These are phyloP conservation scores for Trypanosoma melophagium DNA, from an alignment of 208 protist species.

Conservation along the genomic window DNA sequence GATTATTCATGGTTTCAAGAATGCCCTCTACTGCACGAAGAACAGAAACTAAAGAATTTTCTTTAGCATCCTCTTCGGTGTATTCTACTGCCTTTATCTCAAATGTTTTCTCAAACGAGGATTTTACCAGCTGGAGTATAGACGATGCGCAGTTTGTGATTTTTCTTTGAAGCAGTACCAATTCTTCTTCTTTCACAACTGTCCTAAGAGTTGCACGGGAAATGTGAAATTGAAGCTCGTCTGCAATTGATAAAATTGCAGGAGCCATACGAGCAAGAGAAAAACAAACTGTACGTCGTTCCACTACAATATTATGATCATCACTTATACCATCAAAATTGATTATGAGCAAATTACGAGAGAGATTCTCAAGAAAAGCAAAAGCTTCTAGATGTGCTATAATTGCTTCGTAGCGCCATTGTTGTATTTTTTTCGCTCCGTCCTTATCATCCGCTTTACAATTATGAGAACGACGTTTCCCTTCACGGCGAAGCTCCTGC, in stretches of 20 bases:
- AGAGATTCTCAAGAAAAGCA: conserved; percentile 5
- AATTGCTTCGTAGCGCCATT: conserved; percentile 18
- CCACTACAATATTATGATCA: background rate
- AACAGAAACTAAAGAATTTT: too few relatives aligned
- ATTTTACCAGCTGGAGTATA: background rate
- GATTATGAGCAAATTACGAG: background rate
- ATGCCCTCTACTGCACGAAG: conserved; percentile 2
- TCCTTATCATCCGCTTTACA: background rate
- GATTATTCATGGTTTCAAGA: conserved; percentile 5
- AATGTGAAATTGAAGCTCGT: conserved; percentile 18
- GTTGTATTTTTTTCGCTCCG: background rate
- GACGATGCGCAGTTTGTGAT: background rate
- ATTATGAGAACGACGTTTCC: conserved; percentile 1
- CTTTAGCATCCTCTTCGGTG: too few relatives aligned
- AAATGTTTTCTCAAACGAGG: conserved; percentile 1
- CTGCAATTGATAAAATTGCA: conserved; percentile 2
- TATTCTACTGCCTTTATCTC: background rate
- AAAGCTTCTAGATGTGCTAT: conserved; percentile 13
- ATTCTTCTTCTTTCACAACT: background rate
- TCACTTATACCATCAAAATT: background rate
- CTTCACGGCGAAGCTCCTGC: conserved; percentile 11
- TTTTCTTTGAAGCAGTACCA: background rate
- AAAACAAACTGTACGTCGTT: background rate
- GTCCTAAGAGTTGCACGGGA: conserved; percentile 1
- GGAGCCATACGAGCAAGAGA: conserved; percentile 2